Percentiles rank a stretch among this genome's conserved stretches.
Evolutionary conservation across 225 moss, liverwort and hornwort genomes (phyloP).

Genomic region (Anthoceros angustus): DNA sequence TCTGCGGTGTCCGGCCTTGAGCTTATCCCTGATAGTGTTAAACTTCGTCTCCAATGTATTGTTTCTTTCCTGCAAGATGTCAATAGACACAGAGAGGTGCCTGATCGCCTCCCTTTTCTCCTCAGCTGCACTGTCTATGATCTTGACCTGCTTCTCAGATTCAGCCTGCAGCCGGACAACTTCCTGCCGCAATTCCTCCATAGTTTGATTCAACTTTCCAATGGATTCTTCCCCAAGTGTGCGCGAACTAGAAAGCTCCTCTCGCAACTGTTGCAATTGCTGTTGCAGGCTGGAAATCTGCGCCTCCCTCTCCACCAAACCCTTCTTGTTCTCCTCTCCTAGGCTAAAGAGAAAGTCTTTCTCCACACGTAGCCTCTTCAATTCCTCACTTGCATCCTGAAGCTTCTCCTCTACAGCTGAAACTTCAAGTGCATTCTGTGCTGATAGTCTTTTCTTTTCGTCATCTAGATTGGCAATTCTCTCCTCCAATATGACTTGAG

Average conservation of each 20-base stretch:
- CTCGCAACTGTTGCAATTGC: neutral
- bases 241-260: neutral
- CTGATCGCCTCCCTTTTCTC: constrained; percentile 2
- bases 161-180: neutral
- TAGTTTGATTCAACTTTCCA: neutral
- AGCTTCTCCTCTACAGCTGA: too few relatives aligned
- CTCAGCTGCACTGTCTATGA: neutral
- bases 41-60: neutral
- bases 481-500: too few relatives aligned
- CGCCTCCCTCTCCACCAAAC: neutral
- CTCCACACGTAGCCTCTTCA: neutral
- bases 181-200: neutral
- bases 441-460: too few relatives aligned
- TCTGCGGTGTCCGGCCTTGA: neutral
- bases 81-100: neutral
- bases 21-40: neutral
- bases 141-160: neutral
- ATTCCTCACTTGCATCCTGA: neutral
- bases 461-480: too few relatives aligned
- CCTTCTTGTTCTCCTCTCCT: neutral
- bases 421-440: too few relatives aligned
- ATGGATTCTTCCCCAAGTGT: neutral
- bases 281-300: neutral
- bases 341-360: neutral
- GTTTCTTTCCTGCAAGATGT: constrained; percentile 4